Conservation (phyloP, 2,329 filamentous ascomycete species). For the Colletotrichum lindemuthianum region DNA sequence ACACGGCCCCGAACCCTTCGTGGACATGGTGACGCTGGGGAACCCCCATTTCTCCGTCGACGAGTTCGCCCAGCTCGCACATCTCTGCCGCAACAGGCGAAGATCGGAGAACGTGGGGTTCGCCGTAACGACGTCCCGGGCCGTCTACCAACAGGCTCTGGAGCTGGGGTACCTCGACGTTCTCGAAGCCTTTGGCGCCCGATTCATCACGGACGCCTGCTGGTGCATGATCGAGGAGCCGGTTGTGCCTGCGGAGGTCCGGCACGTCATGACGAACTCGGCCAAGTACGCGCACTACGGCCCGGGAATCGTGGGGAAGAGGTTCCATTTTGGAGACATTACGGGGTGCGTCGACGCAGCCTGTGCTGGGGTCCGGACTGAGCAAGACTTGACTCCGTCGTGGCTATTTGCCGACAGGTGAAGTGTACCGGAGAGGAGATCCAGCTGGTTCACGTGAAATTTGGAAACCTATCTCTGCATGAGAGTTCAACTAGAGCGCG, state of each 20-base stretch:
- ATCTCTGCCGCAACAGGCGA: conserved; percentile 40
- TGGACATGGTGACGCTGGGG: conserved; percentile 53
- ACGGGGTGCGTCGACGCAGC: conserved; percentile 40
- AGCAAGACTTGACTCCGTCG: no score
- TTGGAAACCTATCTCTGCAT: no score
- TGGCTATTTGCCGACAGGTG: no score
- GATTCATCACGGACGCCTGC: conserved; percentile 55
- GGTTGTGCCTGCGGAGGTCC: conserved; percentile 42
- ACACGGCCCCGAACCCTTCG: conserved; percentile 1
- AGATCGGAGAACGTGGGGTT: conserved; percentile 38
- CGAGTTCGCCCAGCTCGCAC: conserved; percentile 46
- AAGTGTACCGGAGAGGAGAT: no score
- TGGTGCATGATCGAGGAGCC: conserved; percentile 59
- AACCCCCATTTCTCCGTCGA: conserved; percentile 55
- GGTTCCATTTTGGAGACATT: conserved; percentile 41
- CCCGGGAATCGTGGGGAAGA: conserved; percentile 38
- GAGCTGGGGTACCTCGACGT: conserved; percentile 43
- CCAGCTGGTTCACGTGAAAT: no score
- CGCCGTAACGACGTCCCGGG: conserved; percentile 31
- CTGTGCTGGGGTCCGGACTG: background rate
- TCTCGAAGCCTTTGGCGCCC: conserved; percentile 50
- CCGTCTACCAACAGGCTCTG: background rate
- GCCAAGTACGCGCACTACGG: conserved; percentile 58
- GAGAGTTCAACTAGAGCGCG: no score
- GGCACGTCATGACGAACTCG: conserved; percentile 55